Evolutionary conservation across 495 filamentous ascomycete genomes (phyloP).

Genomic region (Penicillium ochrochloron): DNA sequence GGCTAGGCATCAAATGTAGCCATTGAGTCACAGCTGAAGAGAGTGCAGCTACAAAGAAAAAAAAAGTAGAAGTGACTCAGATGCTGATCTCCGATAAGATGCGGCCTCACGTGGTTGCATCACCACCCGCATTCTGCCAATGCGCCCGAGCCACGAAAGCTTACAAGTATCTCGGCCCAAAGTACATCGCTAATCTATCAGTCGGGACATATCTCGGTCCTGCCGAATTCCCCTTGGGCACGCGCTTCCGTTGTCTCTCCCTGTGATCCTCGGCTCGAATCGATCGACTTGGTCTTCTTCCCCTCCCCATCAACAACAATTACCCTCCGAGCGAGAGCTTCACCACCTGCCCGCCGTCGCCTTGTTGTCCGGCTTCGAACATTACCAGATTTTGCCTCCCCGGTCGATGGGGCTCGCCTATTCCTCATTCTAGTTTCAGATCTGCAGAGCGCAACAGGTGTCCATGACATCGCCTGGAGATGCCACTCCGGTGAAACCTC

Average conservation of each 20-base stretch:
- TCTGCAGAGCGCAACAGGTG: conserved; percentile 38
- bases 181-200: conserved; percentile 8
- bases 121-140: conserved; percentile 20
- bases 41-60: neutral
- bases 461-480: conserved; percentile 67
- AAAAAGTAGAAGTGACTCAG: conserved; percentile 18
- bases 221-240: neutral
- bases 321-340: conserved; percentile 18
- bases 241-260: conserved; percentile 2
- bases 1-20: conserved; percentile 32
- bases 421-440: conserved; percentile 19
- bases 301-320: conserved; percentile 32
- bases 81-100: conserved; percentile 32
- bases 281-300: conserved; percentile 34
- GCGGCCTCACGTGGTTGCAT: conserved; percentile 36
- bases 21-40: conserved; percentile 18
- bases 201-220: neutral
- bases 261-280: conserved; percentile 25
- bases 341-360: conserved; percentile 19
- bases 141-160: conserved; percentile 23
- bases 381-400: conserved; percentile 6
- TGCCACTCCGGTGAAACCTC: conserved; percentile 64
- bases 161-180: conserved; percentile 24
- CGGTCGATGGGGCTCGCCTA: conserved; percentile 44
- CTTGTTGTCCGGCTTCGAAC: conserved; percentile 2